A percentile compares a stretch with the other conserved stretches of the same genome.
These are phyloP conservation scores for Cryptosporidium bovis DNA, from an alignment of 169 alveolate species.

Conservation along the genomic window DNA sequence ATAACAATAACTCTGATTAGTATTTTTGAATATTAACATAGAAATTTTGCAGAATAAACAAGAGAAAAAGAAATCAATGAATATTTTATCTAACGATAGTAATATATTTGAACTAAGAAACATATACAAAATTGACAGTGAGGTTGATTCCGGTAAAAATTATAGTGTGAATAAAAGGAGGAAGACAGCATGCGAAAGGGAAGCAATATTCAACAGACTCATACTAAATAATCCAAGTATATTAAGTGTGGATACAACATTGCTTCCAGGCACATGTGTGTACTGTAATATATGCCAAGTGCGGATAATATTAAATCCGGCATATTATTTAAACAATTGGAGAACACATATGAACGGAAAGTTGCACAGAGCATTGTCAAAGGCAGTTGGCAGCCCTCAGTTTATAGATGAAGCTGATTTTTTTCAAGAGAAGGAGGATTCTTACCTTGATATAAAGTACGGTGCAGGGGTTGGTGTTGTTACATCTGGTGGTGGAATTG, in stretches of 20 bases:
- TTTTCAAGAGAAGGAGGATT: constrained; percentile 31
- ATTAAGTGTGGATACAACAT: constrained; percentile 33
- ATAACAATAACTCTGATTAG: no score
- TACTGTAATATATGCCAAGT: constrained; percentile 68
- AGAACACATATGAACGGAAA: constrained; percentile 73
- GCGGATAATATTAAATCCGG: constrained; percentile 65
- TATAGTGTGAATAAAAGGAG: constrained; percentile 24
- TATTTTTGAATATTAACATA: no score
- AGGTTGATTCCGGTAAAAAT: constrained; percentile 9
- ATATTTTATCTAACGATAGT: constrained; percentile 24
- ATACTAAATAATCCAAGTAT: constrained; percentile 57
- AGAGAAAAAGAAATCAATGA: neutral
- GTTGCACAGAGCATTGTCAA: constrained; percentile 59
- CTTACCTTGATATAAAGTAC: constrained; percentile 18
- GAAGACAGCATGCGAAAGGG: constrained; percentile 70
- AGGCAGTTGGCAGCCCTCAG: constrained; percentile 73
- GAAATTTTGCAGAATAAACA: no score
- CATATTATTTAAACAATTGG: constrained; percentile 71
- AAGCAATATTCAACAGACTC: constrained; percentile 67
- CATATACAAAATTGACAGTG: constrained; percentile 28
- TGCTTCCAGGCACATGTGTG: constrained; percentile 67
- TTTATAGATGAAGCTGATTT: constrained; percentile 45
- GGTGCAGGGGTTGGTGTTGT: no score
- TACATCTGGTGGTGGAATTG: no score
- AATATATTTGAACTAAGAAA: constrained; percentile 19